Conservation (phyloP, 345 rosid genomes). For the Noccaea bulbosa region DNA sequence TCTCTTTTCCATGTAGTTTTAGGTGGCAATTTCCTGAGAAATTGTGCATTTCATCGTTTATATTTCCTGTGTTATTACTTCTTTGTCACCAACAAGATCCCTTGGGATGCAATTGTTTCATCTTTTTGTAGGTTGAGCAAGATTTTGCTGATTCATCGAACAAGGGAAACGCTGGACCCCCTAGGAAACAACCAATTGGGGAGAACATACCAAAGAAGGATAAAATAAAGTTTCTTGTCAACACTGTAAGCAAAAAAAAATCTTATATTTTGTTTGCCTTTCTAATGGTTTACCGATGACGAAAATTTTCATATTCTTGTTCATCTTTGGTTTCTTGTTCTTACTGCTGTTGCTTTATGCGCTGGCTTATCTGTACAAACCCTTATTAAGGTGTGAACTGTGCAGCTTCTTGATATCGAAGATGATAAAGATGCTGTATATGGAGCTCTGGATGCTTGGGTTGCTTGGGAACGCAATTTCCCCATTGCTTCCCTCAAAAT, state of each 20-base stretch:
- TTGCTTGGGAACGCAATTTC: slow-evolving; percentile 90
- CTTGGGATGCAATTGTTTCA: slow-evolving; percentile 8
- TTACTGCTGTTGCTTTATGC: slow-evolving; percentile 4
- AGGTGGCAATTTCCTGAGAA: slow-evolving; percentile 12
- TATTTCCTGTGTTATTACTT: not conserved
- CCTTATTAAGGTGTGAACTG: slow-evolving; percentile 12
- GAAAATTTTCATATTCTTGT: slow-evolving; percentile 1
- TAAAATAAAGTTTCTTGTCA: slow-evolving; percentile 65
- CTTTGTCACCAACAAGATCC: slow-evolving; percentile 1
- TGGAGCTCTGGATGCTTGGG: slow-evolving; percentile 95
- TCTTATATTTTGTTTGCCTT: not conserved
- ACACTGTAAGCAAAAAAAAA: slow-evolving; percentile 56
- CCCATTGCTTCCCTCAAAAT: slow-evolving; percentile 77
- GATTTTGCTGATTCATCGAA: slow-evolving; percentile 29
- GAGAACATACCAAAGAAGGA: slow-evolving; percentile 76
- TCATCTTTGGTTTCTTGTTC: slow-evolving; percentile 6
- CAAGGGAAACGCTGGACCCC: slow-evolving; percentile 39
- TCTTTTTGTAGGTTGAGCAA: slow-evolving; percentile 36
- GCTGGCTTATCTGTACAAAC: slow-evolving; percentile 22
- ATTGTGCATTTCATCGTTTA: not conserved
- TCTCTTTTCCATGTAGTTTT: slow-evolving; percentile 13
- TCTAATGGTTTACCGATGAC: slow-evolving; percentile 1
- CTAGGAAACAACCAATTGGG: slow-evolving; percentile 52
- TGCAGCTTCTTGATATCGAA: slow-evolving; percentile 75
- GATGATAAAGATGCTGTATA: slow-evolving; percentile 85